A percentile compares a stretch with the other conserved stretches of the same genome.
phyloP scores from a whole-genome alignment of 73 alveolate species.

The Durusdinium trenchii region DNA sequence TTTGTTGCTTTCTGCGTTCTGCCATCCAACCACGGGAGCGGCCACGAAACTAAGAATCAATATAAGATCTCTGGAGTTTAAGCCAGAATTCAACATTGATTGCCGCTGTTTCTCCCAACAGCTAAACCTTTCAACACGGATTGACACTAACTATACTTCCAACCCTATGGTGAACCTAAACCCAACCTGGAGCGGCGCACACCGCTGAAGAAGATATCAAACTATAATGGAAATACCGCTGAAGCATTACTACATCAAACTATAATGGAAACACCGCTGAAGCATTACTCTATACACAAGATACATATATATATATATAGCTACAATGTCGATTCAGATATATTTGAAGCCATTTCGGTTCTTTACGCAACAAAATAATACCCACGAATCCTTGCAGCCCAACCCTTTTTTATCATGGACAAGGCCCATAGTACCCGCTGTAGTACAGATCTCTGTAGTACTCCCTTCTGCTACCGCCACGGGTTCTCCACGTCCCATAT shows the following conservation, averaged over 20 bases:
- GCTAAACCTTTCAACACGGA: too few relatives aligned
- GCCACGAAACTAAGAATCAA: background rate
- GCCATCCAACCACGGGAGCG: background rate
- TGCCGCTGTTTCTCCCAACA: background rate
- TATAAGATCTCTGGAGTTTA: background rate
- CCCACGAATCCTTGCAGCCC: background rate
- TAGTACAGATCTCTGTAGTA: background rate
- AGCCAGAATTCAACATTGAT: background rate
- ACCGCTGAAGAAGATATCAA: too few relatives aligned
- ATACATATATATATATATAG: background rate
- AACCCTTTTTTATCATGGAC: background rate
- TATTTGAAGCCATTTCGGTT: background rate
- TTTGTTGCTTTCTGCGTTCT: background rate
- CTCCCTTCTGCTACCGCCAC: background rate
- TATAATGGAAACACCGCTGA: conserved; percentile 13
- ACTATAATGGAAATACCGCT: too few relatives aligned
- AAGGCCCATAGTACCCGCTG: background rate
- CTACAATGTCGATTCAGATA: background rate
- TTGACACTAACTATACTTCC: background rate
- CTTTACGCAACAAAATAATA: background rate
- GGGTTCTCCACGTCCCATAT: background rate
- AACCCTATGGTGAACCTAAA: background rate
- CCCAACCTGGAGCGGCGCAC: too few relatives aligned
- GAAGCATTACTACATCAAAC: too few relatives aligned
- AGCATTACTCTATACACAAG: too few relatives aligned